Evolutionary conservation across 768 basidiomycete genomes (phyloP).

Genomic region (Lentinula aciculospora): DNA sequence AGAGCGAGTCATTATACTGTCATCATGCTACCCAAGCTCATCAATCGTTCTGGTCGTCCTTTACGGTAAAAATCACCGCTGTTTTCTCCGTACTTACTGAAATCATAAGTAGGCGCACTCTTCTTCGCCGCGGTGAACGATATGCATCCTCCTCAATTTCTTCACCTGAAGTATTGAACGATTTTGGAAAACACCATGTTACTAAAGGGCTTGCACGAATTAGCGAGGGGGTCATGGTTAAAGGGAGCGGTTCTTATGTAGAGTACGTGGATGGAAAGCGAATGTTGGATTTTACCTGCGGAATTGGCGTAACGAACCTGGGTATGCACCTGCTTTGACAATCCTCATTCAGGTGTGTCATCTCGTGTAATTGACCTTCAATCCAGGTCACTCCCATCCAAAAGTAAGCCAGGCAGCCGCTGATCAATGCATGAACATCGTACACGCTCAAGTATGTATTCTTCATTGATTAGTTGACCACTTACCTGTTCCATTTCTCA

Average conservation of each 20-base stretch:
- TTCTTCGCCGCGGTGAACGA: background rate
- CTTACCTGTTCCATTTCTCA: slow-evolving; percentile 20
- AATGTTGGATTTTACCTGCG: slow-evolving; percentile 81
- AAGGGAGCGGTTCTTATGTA: slow-evolving; percentile 71
- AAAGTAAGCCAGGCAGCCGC: slow-evolving; percentile 83
- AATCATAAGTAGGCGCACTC: background rate
- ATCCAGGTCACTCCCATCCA: slow-evolving; percentile 79
- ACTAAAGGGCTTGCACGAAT: slow-evolving; percentile 41
- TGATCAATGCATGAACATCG: slow-evolving; percentile 78
- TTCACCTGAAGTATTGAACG: slow-evolving; percentile 6
- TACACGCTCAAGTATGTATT: slow-evolving; percentile 64
- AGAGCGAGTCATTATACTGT: no score
- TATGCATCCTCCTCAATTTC: background rate
- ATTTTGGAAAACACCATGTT: slow-evolving; percentile 39
- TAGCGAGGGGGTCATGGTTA: slow-evolving; percentile 53
- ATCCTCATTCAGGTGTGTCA: background rate
- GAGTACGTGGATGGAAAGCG: slow-evolving; percentile 65
- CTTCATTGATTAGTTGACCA: background rate
- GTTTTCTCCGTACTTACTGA: background rate
- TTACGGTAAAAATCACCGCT: background rate
- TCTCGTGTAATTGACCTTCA: background rate
- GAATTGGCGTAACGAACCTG: slow-evolving; percentile 83
- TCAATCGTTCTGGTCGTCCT: background rate
- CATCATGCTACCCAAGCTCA: background rate
- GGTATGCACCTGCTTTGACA: slow-evolving; percentile 43